Conservation (phyloP, 257 asterid genomes). For the Knoxia roxburghii region DNA sequence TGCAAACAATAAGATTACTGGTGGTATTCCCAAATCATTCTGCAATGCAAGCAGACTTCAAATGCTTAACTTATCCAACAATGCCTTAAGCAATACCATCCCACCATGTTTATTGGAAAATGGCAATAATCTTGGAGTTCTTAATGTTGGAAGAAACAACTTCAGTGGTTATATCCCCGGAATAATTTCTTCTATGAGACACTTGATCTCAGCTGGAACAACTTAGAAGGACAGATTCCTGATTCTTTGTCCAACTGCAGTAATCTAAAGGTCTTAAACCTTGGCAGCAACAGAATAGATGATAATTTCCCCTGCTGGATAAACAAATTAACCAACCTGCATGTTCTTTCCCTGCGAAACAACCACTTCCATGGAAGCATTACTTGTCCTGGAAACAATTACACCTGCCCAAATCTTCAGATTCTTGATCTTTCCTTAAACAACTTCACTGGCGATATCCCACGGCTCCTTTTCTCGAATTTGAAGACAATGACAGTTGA, state of each 20-base stretch:
- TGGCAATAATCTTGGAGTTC: constrained; percentile 18
- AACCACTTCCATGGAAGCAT: constrained; percentile 50
- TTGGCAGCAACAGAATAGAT: constrained; percentile 32
- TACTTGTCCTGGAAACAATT: constrained; percentile 15
- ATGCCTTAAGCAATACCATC: constrained; percentile 33
- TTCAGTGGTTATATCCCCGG: constrained; percentile 37
- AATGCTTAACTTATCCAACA: constrained; percentile 51
- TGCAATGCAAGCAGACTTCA: constrained; percentile 41
- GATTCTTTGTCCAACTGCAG: constrained; percentile 38
- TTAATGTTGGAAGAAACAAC: constrained; percentile 41
- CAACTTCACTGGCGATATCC: constrained; percentile 40
- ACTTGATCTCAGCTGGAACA: constrained; percentile 41
- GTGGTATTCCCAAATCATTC: constrained; percentile 48
- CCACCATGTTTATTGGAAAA: constrained; percentile 38
- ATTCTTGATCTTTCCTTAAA: constrained; percentile 55
- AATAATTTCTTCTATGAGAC: constrained; percentile 23
- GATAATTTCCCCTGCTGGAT: constrained; percentile 30
- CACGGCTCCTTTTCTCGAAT: constrained; percentile 25
- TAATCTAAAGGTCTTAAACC: constrained; percentile 29
- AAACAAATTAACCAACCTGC: constrained; percentile 33
- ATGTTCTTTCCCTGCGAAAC: constrained; percentile 41
- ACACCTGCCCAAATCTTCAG: constrained; percentile 58
- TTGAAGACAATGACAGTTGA: constrained; percentile 40
- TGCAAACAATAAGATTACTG: constrained; percentile 37
- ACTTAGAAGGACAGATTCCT: constrained; percentile 38